These are phyloP conservation scores for Leptographium procerum DNA, from an alignment of 2,329 filamentous ascomycete species.

Conservation along the genomic window DNA sequence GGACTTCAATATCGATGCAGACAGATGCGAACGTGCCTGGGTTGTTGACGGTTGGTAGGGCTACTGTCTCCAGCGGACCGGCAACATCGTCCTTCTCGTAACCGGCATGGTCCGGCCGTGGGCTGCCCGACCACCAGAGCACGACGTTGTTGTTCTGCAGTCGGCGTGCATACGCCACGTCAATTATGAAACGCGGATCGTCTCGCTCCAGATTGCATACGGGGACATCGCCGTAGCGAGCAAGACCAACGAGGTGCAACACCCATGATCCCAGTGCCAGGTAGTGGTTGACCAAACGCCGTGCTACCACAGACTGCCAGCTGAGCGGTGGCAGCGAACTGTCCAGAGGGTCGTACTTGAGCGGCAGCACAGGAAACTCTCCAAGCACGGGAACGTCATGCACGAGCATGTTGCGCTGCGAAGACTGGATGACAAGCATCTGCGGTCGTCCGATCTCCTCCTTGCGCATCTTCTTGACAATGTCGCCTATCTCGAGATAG, in stretches of 20 bases:
- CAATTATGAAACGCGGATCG: conserved; percentile 88
- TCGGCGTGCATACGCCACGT: conserved; percentile 84
- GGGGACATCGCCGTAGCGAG: conserved; percentile 86
- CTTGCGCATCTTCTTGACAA: conserved; percentile 80
- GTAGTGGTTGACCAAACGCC: conserved; percentile 78
- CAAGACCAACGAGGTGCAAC: conserved; percentile 73
- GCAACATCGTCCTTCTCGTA: conserved; percentile 88
- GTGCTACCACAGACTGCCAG: conserved; percentile 85
- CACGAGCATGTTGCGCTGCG: conserved; percentile 66
- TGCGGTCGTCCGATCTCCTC: conserved; percentile 68
- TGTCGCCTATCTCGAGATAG: conserved; percentile 74
- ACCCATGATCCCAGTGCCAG: conserved; percentile 90
- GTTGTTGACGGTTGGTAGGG: conserved; percentile 89
- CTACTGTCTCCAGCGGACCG: conserved; percentile 70
- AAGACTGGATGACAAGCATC: conserved; percentile 83
- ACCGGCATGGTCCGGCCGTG: conserved; percentile 86
- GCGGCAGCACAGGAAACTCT: conserved; percentile 69
- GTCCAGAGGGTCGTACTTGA: conserved; percentile 74
- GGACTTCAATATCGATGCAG: conserved; percentile 87
- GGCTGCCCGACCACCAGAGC: conserved; percentile 87
- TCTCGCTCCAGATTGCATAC: conserved; percentile 92
- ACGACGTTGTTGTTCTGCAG: conserved; percentile 87
- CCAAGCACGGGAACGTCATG: conserved; percentile 77
- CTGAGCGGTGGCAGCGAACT: conserved; percentile 81
- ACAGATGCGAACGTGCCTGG: conserved; percentile 91